Percentiles rank a stretch among this genome's conserved stretches.
Evolutionary conservation across 2,329 filamentous ascomycete genomes (phyloP).

Genomic region (Botryotinia calthae): DNA sequence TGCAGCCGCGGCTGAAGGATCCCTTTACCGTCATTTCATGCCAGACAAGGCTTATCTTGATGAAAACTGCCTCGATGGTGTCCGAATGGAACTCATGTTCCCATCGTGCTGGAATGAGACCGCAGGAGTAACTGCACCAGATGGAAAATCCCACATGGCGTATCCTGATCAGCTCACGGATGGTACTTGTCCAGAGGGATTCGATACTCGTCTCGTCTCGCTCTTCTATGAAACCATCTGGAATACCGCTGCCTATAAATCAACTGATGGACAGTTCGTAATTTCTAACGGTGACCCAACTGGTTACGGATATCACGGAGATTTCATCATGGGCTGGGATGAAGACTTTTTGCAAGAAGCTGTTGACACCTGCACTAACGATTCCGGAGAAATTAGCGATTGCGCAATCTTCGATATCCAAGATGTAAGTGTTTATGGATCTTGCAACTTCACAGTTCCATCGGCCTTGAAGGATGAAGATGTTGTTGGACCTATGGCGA

Average conservation of each 20-base stretch:
- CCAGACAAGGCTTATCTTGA: conserved; percentile 80
- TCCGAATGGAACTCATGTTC: conserved; percentile 84
- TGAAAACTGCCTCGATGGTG: conserved; percentile 73
- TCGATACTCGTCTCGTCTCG: conserved; percentile 65
- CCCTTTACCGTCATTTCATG: conserved; percentile 77
- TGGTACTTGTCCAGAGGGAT: conserved; percentile 70
- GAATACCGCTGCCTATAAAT: conserved; percentile 64
- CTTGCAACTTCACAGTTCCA: conserved; percentile 66
- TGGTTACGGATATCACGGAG: conserved; percentile 75
- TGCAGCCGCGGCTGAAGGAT: conserved; percentile 50
- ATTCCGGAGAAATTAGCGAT: conserved; percentile 65
- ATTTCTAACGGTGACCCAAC: conserved; percentile 75
- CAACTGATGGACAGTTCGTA: conserved; percentile 66
- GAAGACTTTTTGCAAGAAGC: conserved; percentile 65
- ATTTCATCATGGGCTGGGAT: conserved; percentile 81
- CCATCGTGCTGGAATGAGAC: conserved; percentile 82
- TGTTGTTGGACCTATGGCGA: conserved; percentile 49
- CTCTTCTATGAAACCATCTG: conserved; percentile 87
- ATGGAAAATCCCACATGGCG: conserved; percentile 66
- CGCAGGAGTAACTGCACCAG: conserved; percentile 51
- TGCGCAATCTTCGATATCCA: conserved; percentile 71
- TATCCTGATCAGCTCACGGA: conserved; percentile 76
- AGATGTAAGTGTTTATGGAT: conserved; percentile 48
- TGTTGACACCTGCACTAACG: conserved; percentile 71
- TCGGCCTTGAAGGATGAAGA: conserved; percentile 56